Evolutionary conservation across 73 alveolate genomes (phyloP).

Genomic region (Symbiodinium natans): DNA sequence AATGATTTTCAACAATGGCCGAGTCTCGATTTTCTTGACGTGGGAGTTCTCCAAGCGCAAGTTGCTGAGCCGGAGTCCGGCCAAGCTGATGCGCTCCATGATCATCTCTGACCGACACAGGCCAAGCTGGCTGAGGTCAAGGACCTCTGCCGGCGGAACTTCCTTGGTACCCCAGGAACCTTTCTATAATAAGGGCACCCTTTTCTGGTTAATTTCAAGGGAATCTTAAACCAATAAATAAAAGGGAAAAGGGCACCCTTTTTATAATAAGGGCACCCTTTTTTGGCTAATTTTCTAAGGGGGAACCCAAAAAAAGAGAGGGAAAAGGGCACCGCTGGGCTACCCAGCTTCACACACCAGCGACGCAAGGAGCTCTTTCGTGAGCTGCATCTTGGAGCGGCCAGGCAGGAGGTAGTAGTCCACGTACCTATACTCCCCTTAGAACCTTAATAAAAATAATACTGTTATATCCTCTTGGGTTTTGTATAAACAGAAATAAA

Average conservation of each 20-base stretch:
- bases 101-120: slow-evolving; percentile 9
- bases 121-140: neutral
- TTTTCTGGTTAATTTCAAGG: too few relatives aligned
- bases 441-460: too few relatives aligned
- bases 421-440: too few relatives aligned
- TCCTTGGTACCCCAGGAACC: too few relatives aligned
- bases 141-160: neutral
- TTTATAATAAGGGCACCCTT: too few relatives aligned
- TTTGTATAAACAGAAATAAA: too few relatives aligned
- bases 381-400: neutral
- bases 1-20: too few relatives aligned
- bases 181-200: too few relatives aligned
- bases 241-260: too few relatives aligned
- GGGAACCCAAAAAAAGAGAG: neutral
- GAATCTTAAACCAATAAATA: too few relatives aligned
- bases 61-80: slow-evolving; percentile 28
- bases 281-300: too few relatives aligned
- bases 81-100: slow-evolving; percentile 11
- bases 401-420: slow-evolving; percentile 24
- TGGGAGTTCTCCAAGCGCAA: slow-evolving; percentile 10
- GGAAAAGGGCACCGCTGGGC: neutral
- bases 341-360: neutral
- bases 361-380: slow-evolving; percentile 4
- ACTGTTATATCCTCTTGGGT: too few relatives aligned
- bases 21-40: slow-evolving; percentile 7